These are phyloP conservation scores for Orobanche coerulescens DNA, from an alignment of 257 asterid genomes.

Conservation along the genomic window DNA sequence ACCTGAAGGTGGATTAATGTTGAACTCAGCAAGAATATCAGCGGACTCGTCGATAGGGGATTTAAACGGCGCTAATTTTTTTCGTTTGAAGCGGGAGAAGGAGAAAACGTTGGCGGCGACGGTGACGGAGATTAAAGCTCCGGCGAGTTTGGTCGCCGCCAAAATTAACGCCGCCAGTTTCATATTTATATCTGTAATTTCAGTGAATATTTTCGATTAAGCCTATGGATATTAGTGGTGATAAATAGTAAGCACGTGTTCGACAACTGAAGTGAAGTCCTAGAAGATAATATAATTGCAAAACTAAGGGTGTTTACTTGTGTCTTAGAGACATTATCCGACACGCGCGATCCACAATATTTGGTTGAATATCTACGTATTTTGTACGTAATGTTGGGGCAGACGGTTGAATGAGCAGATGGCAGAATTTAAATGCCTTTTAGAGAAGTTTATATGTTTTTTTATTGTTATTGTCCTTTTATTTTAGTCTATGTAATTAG, in stretches of 20 bases:
- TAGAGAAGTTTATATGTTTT: too few species aligned
- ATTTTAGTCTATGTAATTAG: too few species aligned
- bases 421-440: too few species aligned
- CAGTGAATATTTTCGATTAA: background rate
- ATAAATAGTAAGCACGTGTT: constrained; percentile 30
- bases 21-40: constrained; percentile 61
- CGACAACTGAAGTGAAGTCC: background rate
- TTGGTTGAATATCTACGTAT: too few species aligned
- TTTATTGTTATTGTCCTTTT: too few species aligned
- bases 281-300: background rate
- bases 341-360: too few species aligned
- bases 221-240: constrained; percentile 11
- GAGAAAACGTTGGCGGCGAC: constrained; percentile 84
- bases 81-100: constrained; percentile 52
- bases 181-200: constrained; percentile 34
- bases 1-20: constrained; percentile 40
- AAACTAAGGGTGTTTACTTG: too few species aligned
- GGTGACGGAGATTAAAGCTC: constrained; percentile 55
- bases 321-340: too few species aligned
- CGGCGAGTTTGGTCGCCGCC: constrained; percentile 86
- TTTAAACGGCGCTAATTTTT: constrained; percentile 49
- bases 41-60: constrained; percentile 68
- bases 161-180: constrained; percentile 42
- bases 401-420: too few species aligned
- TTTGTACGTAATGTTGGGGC: too few species aligned